Conservation (phyloP, 495 filamentous ascomycete species). For the Lasiosphaeria miniovina region DNA sequence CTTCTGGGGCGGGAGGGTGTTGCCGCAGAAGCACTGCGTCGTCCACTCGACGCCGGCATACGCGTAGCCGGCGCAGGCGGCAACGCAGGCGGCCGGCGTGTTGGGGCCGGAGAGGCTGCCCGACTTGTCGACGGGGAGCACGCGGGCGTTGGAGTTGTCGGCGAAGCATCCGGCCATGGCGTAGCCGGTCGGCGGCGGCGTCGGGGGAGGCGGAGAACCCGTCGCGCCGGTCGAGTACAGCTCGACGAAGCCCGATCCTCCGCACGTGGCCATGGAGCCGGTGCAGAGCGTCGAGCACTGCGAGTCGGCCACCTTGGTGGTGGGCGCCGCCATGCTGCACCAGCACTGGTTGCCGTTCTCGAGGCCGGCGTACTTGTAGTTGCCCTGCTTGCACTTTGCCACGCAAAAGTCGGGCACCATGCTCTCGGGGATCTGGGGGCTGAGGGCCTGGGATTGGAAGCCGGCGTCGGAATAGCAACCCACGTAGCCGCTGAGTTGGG, state of each 20-base stretch:
- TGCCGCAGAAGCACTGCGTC: constrained; percentile 2
- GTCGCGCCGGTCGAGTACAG: constrained; percentile 2
- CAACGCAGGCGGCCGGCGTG: not conserved
- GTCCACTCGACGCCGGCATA: not conserved
- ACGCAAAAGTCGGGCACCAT: constrained; percentile 2
- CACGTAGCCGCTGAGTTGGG: not conserved
- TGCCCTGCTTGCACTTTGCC: not conserved
- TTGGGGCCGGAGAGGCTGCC: not conserved
- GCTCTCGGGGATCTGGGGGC: constrained; percentile 1
- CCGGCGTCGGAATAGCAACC: constrained; percentile 2
- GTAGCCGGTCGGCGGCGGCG: not conserved
- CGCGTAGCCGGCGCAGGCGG: not conserved
- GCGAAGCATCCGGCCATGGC: not conserved
- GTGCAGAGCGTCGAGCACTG: constrained; percentile 3
- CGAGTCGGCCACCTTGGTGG: not conserved
- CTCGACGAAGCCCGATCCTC: not conserved
- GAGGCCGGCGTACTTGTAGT: constrained; percentile 3
- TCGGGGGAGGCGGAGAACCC: not conserved
- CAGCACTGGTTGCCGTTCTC: constrained; percentile 3
- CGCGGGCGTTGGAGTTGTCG: not conserved
- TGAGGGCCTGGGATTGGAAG: not conserved
- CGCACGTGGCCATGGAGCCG: not conserved
- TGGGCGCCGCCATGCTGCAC: not conserved
- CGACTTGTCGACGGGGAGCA: not conserved
- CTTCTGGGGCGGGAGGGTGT: not conserved